A percentile compares a stretch with the other conserved stretches of the same genome.
Conservation (phyloP, 176 grass and related monocot species). For the Eragrostis nindensis region DNA sequence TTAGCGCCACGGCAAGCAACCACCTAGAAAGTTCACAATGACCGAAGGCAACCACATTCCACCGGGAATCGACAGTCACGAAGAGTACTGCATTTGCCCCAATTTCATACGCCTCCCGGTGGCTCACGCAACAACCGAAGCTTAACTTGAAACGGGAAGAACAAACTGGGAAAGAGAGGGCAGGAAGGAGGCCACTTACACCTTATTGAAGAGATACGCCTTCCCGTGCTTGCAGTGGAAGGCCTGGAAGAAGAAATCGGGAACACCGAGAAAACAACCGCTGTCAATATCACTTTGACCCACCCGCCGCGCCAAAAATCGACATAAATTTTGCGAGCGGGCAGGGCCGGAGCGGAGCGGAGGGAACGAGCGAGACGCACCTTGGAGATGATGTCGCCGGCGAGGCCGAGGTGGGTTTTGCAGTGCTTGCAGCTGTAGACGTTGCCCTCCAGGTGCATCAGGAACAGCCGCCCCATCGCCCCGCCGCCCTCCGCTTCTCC, state of each 20-base stretch:
- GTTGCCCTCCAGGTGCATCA: conserved; percentile 73
- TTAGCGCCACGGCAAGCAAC: background rate
- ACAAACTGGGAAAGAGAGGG: background rate
- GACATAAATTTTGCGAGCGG: background rate
- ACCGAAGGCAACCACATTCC: background rate
- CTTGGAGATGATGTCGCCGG: conserved; percentile 81
- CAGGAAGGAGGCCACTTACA: conserved; percentile 63
- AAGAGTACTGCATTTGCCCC: background rate
- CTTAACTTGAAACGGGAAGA: background rate
- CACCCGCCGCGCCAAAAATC: background rate
- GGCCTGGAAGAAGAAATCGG: conserved; percentile 51
- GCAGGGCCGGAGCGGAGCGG: background rate
- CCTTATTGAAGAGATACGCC: conserved; percentile 92
- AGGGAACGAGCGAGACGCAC: conserved; percentile 4
- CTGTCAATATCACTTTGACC: background rate
- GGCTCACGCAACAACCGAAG: background rate
- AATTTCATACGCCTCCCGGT: background rate
- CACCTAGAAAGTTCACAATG: background rate
- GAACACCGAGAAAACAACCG: background rate
- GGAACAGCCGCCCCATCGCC: conserved; percentile 75
- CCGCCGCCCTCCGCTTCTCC: background rate
- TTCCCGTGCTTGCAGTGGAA: conserved; percentile 93
- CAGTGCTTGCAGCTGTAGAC: conserved; percentile 96
- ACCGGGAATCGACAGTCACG: background rate
- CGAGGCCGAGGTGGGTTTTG: conserved; percentile 61